phyloP scores from a whole-genome alignment of 768 basidiomycete genomes.

The Cystobasidium tubakii region DNA sequence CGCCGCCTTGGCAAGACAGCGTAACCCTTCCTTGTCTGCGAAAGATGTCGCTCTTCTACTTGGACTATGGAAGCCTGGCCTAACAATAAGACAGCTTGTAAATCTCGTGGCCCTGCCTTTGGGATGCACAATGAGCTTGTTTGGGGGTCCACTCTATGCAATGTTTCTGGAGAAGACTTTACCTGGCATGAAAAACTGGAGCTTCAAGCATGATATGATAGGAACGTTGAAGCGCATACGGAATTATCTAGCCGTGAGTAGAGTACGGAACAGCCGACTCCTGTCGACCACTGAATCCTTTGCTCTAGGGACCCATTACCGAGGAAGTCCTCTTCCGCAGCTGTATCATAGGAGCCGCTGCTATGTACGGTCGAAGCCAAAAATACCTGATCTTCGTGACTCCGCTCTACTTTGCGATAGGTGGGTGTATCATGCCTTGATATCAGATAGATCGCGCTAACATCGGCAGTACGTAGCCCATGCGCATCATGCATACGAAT shows the following conservation, averaged over 20 bases:
- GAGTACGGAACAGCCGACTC: not conserved
- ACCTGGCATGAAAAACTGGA: slow-evolving; percentile 42
- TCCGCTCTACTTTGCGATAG: slow-evolving; percentile 81
- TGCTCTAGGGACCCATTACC: slow-evolving; percentile 69
- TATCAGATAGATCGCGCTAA: too few relatives aligned
- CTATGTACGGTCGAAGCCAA: slow-evolving; percentile 59
- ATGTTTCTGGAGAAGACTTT: slow-evolving; percentile 47
- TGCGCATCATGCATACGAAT: slow-evolving; percentile 84
- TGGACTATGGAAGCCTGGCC: slow-evolving; percentile 33
- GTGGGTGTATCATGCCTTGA: too few relatives aligned
- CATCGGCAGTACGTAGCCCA: too few relatives aligned
- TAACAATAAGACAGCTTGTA: slow-evolving; percentile 4
- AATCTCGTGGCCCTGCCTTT: slow-evolving; percentile 44
- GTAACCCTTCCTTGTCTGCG: not conserved
- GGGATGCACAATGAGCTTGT: slow-evolving; percentile 48
- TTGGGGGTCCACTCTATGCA: slow-evolving; percentile 49
- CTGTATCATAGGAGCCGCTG: slow-evolving; percentile 69
- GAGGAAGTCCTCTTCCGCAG: slow-evolving; percentile 89
- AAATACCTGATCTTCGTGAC: slow-evolving; percentile 66
- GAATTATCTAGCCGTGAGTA: slow-evolving; percentile 56
- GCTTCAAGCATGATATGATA: slow-evolving; percentile 8
- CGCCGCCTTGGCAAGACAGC: slow-evolving; percentile 46
- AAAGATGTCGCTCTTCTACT: slow-evolving; percentile 21
- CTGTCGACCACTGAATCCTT: not conserved
- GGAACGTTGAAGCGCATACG: slow-evolving; percentile 51